Conservation (phyloP, 305 asterid species). For the Fraxinus baroniana region DNA sequence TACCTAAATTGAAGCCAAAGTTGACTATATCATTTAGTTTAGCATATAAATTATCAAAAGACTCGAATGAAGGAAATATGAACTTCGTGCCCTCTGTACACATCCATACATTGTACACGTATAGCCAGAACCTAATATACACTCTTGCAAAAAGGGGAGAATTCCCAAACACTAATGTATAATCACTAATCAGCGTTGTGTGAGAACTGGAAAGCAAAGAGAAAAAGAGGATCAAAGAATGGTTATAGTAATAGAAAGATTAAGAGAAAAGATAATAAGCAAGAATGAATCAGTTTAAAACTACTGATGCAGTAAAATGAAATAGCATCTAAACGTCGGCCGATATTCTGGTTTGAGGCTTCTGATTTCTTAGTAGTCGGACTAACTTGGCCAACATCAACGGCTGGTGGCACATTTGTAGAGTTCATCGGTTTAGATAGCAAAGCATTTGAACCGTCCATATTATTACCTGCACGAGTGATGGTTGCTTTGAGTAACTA, state of each 20-base stretch:
- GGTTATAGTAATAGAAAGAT: conserved; percentile 19
- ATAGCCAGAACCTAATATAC: not conserved
- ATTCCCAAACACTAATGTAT: not conserved
- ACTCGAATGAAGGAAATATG: not conserved
- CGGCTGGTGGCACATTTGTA: conserved; percentile 49
- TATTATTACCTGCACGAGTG: conserved; percentile 54
- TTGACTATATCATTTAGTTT: too few relatives aligned
- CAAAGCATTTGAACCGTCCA: conserved; percentile 35
- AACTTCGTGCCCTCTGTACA: not conserved
- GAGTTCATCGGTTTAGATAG: conserved; percentile 40
- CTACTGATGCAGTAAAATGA: conserved; percentile 25
- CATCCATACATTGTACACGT: not conserved
- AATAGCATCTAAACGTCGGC: conserved; percentile 35
- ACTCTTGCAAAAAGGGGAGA: not conserved
- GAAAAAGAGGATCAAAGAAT: not conserved
- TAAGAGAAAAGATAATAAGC: conserved; percentile 27
- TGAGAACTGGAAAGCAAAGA: not conserved
- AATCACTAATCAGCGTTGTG: not conserved
- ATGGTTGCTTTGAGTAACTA: not conserved
- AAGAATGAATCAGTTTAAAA: conserved; percentile 23
- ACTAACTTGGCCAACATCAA: conserved; percentile 37
- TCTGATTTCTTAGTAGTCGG: conserved; percentile 30
- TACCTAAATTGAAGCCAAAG: too few relatives aligned
- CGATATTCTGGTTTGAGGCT: conserved; percentile 24
- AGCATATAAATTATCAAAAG: too few relatives aligned